A percentile compares a stretch with the other conserved stretches of the same genome.
phyloP scores from a whole-genome alignment of 106 monocot genomes.

The Acanthochlamys bracteata region DNA sequence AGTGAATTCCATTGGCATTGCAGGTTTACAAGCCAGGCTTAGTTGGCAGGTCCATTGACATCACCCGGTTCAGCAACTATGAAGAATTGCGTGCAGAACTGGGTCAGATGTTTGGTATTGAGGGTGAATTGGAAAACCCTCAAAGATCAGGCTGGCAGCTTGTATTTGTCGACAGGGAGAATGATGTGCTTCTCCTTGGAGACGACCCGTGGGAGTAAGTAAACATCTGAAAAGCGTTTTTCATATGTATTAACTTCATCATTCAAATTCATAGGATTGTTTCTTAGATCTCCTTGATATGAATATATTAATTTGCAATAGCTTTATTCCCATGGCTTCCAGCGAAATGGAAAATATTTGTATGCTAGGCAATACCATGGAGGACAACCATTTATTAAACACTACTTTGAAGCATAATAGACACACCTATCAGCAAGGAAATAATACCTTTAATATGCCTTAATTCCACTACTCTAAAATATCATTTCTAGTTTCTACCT shows the following conservation, averaged over 20 bases:
- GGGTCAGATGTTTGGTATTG: conserved; percentile 95
- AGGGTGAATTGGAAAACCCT: conserved; percentile 99
- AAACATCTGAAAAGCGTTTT: background rate
- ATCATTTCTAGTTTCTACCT: no score
- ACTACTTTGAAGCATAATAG: no score
- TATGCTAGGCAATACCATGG: no score
- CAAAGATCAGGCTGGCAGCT: conserved; percentile 99
- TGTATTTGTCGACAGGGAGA: conserved; percentile 99
- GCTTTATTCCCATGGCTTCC: no score
- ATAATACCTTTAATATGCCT: no score
- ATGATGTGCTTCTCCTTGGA: conserved; percentile 99
- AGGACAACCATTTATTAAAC: no score
- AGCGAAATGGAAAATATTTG: no score
- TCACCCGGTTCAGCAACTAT: conserved; percentile 90
- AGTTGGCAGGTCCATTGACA: conserved; percentile 92
- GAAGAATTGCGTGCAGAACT: conserved; percentile 78
- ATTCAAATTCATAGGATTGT: background rate
- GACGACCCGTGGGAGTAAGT: conserved; percentile 99
- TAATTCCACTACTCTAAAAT: no score
- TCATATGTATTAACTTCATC: background rate
- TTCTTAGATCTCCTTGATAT: no score
- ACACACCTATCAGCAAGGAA: no score
- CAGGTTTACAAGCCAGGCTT: conserved; percentile 95
- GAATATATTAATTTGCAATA: no score
- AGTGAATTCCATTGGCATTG: background rate